Conservation (phyloP, 192 early-diverging fungal genomes). For the Coemansia sp. region DNA sequence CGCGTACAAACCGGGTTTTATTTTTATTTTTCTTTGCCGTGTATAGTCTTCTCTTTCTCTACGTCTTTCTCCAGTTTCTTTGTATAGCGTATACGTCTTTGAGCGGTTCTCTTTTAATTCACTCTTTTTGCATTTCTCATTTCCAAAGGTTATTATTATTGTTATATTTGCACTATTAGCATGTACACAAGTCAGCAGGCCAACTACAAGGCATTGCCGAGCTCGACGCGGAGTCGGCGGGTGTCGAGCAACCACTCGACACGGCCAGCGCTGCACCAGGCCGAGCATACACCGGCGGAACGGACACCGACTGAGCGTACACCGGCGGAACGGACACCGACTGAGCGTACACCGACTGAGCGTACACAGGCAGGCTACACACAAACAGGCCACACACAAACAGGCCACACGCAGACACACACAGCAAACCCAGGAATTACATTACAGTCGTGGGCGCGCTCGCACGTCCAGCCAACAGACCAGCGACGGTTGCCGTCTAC, state of each 20-base stretch:
- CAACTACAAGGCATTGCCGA: conserved; percentile 42
- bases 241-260: conserved; percentile 35
- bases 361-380: too few relatives aligned
- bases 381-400: too few relatives aligned
- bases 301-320: too few relatives aligned
- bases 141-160: not conserved
- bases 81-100: conserved; percentile 3
- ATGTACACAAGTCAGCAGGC: conserved; percentile 47
- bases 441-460: conserved; percentile 50
- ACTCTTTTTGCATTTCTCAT: conserved; percentile 5
- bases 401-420: not conserved
- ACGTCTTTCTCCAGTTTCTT: not conserved
- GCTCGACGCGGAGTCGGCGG: conserved; percentile 47
- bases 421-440: conserved; percentile 17
- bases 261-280: conserved; percentile 42
- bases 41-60: too few relatives aligned
- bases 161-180: conserved; percentile 13
- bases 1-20: too few relatives aligned
- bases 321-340: too few relatives aligned
- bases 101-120: not conserved
- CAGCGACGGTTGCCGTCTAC: not conserved
- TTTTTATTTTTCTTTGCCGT: too few relatives aligned
- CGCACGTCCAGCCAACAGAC: conserved; percentile 21
- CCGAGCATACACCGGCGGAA: conserved; percentile 3
- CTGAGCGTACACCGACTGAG: too few relatives aligned